These are phyloP conservation scores for Kodamaea neixiangensis DNA, from an alignment of 805 yeast genomes.

Conservation along the genomic window DNA sequence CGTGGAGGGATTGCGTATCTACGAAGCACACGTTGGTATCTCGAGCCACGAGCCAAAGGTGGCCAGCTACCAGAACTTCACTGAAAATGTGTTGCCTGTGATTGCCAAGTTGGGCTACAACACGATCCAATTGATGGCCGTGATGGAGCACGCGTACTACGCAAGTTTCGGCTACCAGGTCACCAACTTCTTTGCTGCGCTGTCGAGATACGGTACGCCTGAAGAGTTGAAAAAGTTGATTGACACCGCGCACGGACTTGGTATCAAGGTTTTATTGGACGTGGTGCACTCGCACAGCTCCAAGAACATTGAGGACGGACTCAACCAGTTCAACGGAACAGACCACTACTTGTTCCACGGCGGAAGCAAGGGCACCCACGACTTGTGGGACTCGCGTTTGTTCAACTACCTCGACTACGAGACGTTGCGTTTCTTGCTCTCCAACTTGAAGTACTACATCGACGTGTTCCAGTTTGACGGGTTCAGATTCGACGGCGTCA, in stretches of 20 bases:
- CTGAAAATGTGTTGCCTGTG: conserved; percentile 76
- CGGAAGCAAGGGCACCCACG: conserved; percentile 87
- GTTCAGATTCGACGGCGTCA: conserved; percentile 95
- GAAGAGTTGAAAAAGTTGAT: conserved; percentile 89
- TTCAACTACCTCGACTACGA: conserved; percentile 92
- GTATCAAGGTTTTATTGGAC: conserved; percentile 83
- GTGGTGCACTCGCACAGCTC: conserved; percentile 97
- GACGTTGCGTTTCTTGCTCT: conserved; percentile 80
- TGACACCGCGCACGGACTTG: conserved; percentile 88
- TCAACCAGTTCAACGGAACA: conserved; percentile 91
- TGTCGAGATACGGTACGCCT: conserved; percentile 93
- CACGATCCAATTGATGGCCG: conserved; percentile 93
- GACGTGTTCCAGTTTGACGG: conserved; percentile 91
- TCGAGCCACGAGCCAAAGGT: conserved; percentile 86
- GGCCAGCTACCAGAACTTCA: conserved; percentile 85
- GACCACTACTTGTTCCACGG: conserved; percentile 94
- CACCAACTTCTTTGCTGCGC: conserved; percentile 85
- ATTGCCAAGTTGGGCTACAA: conserved; percentile 86
- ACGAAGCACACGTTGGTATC: conserved; percentile 95
- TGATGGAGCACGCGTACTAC: conserved; percentile 98
- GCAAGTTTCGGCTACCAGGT: conserved; percentile 98
- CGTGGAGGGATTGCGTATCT: conserved; percentile 61
- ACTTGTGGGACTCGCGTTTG: conserved; percentile 93
- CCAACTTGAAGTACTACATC: conserved; percentile 80
- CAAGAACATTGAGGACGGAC: conserved; percentile 90